Evolutionary conservation across 2,329 filamentous ascomycete genomes (phyloP), one percentile per base, ranked within the genome.

Genomic region (Aphanoascus verrucosus): DNA sequence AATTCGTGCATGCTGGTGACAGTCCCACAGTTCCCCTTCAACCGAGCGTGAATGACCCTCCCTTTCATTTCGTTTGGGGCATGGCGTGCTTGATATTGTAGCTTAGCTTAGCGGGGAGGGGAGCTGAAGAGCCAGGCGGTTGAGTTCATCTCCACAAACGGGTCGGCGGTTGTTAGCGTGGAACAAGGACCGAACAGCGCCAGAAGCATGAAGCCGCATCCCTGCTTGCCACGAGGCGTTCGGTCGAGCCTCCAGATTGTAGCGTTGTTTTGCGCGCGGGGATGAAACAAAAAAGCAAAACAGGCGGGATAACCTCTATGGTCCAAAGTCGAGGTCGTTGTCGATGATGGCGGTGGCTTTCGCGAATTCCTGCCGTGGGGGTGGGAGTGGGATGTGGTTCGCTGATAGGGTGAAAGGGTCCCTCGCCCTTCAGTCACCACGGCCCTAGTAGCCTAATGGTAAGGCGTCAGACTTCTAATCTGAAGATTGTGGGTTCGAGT

Each of bases 401-500:
- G 44, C 37, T 47, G 50, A 54, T 15, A 45, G 47, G 51, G 40
- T 11, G 12, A 43, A 37, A 37, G 12, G 3, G 3, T 11, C 11
- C 2, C n/a, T 12, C 9, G n/a, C 35, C 35, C n/a, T 12, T 12
- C n/a, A 12, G 12, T 11, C n/a, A n/a, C 9, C 11, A 3, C 20
- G 11, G 12, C 28, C 40, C 19, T 15, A 48, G 20, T 48, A 34
- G 45, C 45, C 28, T 31, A 48, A 48, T 48, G 45, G 45, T 48
- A 48, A 31, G 28, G 45, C 45, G 45, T 35, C 31, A 48, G 45
- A 32, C 45, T 48, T 48, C 45, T 48, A 48, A 48, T 32, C 45
- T 48, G 45, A 35, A 48, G n/a, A 31, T 48, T 48, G 45, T 17
- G 45, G 20, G 45, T 48, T 48, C 45, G 45, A 48, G 45, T 34